Evolutionary conservation across 1,284 basidiomycete genomes (phyloP).

Genomic region (Ustilago esculenta): DNA sequence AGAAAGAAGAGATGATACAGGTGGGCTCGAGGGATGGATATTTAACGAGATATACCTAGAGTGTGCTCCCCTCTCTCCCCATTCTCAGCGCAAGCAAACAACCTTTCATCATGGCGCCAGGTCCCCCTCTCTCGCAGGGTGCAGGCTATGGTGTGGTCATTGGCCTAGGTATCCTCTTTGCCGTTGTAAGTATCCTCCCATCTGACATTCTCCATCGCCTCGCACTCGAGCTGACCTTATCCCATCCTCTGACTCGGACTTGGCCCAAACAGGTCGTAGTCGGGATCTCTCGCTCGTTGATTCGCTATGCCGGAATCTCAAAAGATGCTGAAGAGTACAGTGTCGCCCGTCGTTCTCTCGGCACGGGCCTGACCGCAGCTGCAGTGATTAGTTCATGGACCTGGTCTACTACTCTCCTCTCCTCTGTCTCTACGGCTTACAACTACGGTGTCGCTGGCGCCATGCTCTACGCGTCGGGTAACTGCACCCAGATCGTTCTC

Average conservation of each 20-base stretch:
- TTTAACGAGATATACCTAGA: conserved; percentile 4
- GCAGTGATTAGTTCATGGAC: conserved; percentile 60
- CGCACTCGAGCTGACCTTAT: too few species aligned
- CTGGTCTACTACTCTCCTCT: conserved; percentile 61
- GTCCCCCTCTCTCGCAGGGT: conserved; percentile 58
- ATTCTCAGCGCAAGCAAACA: too few species aligned
- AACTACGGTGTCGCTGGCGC: conserved; percentile 61
- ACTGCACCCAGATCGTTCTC: conserved; percentile 56
- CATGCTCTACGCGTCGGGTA: conserved; percentile 56
- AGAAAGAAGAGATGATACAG: too few species aligned
- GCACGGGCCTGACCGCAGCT: conserved; percentile 56
- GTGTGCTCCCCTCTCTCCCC: background rate
- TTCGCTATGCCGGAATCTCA: conserved; percentile 43
- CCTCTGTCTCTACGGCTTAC: conserved; percentile 53
- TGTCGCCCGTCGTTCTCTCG: conserved; percentile 53
- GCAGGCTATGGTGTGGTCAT: conserved; percentile 64
- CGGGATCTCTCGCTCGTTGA: conserved; percentile 48
- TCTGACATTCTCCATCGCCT: background rate
- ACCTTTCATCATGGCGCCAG: conserved; percentile 7
- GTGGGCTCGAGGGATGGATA: too few species aligned
- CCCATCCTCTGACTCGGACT: too few species aligned
- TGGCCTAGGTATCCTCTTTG: conserved; percentile 62
- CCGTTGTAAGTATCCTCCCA: conserved; percentile 36
- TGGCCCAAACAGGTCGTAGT: conserved; percentile 52
- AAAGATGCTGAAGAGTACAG: conserved; percentile 54